Conservation (phyloP, 2,329 filamentous ascomycete genomes). For the Epichloe gansuensis region DNA sequence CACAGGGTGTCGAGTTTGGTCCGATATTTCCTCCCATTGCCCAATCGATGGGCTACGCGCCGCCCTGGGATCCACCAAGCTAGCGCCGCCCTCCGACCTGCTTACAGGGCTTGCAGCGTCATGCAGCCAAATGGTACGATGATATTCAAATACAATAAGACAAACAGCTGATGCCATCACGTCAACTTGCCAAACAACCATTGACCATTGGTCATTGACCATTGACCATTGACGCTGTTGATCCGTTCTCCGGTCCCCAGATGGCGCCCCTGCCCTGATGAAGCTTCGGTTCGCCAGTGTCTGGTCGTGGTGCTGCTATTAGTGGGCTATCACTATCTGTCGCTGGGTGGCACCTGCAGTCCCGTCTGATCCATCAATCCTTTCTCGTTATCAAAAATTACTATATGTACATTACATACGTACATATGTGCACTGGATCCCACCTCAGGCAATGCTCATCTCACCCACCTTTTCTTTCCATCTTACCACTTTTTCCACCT, state of each 20-base stretch:
- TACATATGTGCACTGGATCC: not conserved
- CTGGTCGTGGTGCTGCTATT: not conserved
- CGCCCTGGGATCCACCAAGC: not conserved
- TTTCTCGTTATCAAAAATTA: conserved; percentile 1
- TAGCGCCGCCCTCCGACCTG: not conserved
- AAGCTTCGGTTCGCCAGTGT: not conserved
- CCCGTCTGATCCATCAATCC: not conserved
- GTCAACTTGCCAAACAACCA: too few relatives aligned
- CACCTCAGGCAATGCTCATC: not conserved
- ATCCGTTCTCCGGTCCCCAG: not conserved
- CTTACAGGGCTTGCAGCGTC: not conserved
- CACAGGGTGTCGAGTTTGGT: not conserved
- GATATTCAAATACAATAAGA: not conserved
- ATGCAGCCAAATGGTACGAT: not conserved
- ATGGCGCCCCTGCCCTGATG: not conserved
- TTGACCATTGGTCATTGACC: too few relatives aligned
- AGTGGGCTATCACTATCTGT: not conserved
- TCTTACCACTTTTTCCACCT: not conserved
- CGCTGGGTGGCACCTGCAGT: not conserved
- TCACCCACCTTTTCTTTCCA: not conserved
- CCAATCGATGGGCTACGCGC: not conserved
- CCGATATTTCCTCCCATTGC: not conserved
- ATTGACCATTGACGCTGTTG: too few relatives aligned
- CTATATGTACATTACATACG: not conserved
- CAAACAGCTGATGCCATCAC: not conserved